Evolutionary conservation across 352 stramenopile species (phyloP), one percentile per base, ranked within the genome.

Genomic region (Pythium phragmitis): DNA sequence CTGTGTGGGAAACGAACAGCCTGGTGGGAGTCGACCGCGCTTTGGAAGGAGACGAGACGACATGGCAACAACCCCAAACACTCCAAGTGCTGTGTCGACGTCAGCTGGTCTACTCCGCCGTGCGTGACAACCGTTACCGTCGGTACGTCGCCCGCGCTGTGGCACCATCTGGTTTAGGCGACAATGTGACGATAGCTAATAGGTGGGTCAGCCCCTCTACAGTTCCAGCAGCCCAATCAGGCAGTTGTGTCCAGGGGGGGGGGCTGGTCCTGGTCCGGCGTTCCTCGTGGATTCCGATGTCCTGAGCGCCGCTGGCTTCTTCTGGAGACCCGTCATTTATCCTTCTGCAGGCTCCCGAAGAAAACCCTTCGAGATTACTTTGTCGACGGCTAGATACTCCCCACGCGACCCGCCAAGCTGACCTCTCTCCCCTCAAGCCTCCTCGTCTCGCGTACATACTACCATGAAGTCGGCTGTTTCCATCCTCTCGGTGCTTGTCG

Each of bases 381-480:
- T 52, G 54, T 26, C 7, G 49, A 43, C 23, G 63, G 48, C 49
- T 69, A 60, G 41, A 60, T 45, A 47, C 26, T 34, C 54, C 28
- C 49, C 56, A 64, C 63, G 54, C 55, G 48, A 59, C 37, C 6
- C 45, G 23, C 17, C 36, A 45, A 47, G 46, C 33, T 28, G 30
- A 30, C 50, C 42, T 53, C 42, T 23, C 19, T 33, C 51, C 51
- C 43, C 11, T 6, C 7, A 39, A 13, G 34, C 34, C n/a, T 63
- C 42, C 34, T 43, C 48, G 48, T 23, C 49, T 46, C 51, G 60
- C 51, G 60, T 67, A 67, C 59, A 43, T 34, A 39, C 11, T 54
- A 74, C 51, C 26, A 82, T 84, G 71, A 85, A 85, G 63, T 67
- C 66, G 26, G 69, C 72, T 34, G 37, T 67, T 7, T 71, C 57